Conservation (phyloP, 768 basidiomycete genomes). For the Leccinellum albellum region DNA sequence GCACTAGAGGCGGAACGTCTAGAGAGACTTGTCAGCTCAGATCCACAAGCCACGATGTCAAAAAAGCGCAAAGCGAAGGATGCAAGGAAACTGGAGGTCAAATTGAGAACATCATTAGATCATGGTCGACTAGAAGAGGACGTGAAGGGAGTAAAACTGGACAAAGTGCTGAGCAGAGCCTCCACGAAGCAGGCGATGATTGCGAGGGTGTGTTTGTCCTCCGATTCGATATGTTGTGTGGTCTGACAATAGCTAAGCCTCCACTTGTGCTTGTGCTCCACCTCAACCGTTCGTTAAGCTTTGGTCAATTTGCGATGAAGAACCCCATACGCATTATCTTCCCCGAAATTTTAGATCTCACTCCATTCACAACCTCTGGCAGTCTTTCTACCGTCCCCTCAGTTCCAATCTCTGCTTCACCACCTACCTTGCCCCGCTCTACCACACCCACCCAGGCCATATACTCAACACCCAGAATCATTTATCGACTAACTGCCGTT, state of each 20-base stretch:
- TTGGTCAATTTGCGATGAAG: conserved; percentile 72
- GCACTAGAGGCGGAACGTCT: conserved; percentile 59
- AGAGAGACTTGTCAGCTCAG: conserved; percentile 31
- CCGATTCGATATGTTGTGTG: neutral
- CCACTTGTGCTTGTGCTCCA: conserved; percentile 85
- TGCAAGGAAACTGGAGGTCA: conserved; percentile 57
- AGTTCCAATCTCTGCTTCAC: conserved; percentile 64
- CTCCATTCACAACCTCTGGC: conserved; percentile 82
- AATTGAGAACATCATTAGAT: conserved; percentile 60
- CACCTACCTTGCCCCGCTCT: conserved; percentile 44
- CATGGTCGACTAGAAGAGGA: conserved; percentile 82
- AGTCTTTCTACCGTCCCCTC: conserved; percentile 68
- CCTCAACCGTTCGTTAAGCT: conserved; percentile 87
- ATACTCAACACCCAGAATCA: conserved; percentile 51
- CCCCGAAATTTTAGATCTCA: conserved; percentile 85
- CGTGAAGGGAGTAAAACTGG: conserved; percentile 73
- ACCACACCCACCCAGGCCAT: conserved; percentile 56
- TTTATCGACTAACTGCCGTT: conserved; percentile 81
- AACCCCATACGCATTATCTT: conserved; percentile 80
- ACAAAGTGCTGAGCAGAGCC: conserved; percentile 67
- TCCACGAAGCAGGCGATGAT: conserved; percentile 92
- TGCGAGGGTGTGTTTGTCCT: conserved; percentile 55
- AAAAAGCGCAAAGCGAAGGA: conserved; percentile 77
- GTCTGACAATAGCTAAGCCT: conserved; percentile 47
- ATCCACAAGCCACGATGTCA: conserved; percentile 53